These are phyloP conservation scores for Fennellomyces sp. DNA, from an alignment of 371 early-diverging fungal species.

Conservation along the genomic window DNA sequence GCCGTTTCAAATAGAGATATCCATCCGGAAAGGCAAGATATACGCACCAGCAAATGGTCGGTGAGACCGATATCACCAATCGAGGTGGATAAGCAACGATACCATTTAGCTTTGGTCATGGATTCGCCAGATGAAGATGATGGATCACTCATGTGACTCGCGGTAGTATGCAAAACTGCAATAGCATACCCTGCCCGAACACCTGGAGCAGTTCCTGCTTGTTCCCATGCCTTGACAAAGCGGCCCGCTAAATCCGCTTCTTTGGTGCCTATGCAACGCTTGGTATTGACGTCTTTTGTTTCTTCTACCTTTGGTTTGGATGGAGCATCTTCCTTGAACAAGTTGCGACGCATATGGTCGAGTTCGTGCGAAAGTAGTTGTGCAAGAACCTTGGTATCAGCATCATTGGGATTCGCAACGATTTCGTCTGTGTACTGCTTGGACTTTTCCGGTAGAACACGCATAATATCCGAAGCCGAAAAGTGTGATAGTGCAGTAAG, in stretches of 20 bases:
- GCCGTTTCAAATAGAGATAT: constrained; percentile 42
- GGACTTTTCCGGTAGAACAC: constrained; percentile 50
- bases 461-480: constrained; percentile 44
- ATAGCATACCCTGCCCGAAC: constrained; percentile 56
- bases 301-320: not conserved
- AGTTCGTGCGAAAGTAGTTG: constrained; percentile 58
- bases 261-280: constrained; percentile 19
- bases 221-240: constrained; percentile 43
- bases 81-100: constrained; percentile 53
- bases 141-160: not conserved
- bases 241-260: constrained; percentile 21
- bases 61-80: constrained; percentile 56
- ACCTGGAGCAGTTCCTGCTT: constrained; percentile 56
- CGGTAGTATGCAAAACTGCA: constrained; percentile 35
- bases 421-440: constrained; percentile 34
- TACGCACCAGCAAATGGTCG: constrained; percentile 57
- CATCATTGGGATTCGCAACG: constrained; percentile 21
- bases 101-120: constrained; percentile 45
- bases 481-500: constrained; percentile 49
- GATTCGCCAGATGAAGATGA: constrained; percentile 6
- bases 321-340: constrained; percentile 52
- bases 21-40: constrained; percentile 54
- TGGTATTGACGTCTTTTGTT: not conserved
- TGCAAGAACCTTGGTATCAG: constrained; percentile 35
- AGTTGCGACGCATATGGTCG: constrained; percentile 59